Evolutionary conservation across 1,284 basidiomycete species (phyloP).

Genomic region (Sporisorium scitamineum): DNA sequence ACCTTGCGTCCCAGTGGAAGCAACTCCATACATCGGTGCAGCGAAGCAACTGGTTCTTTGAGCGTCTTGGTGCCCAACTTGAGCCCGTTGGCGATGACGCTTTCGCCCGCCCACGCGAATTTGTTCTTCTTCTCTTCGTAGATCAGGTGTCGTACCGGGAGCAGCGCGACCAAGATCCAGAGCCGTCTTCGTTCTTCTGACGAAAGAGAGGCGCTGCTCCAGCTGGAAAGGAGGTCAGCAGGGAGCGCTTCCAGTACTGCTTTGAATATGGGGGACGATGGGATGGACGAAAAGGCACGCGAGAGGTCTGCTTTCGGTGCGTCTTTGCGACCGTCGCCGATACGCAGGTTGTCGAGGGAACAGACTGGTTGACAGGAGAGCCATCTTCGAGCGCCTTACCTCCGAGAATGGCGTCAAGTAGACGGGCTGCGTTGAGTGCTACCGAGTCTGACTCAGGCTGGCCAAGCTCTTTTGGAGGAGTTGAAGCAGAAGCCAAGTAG

Average conservation of each 20-base stretch:
- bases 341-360: conserved; percentile 35
- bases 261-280: conserved; percentile 18
- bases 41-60: conserved; percentile 53
- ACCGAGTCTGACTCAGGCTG: conserved; percentile 22
- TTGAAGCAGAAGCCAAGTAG: neutral
- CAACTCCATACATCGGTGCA: conserved; percentile 40
- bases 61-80: conserved; percentile 61
- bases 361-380: conserved; percentile 18
- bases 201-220: conserved; percentile 27
- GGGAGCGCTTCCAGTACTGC: conserved; percentile 38
- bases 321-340: conserved; percentile 14
- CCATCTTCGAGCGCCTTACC: conserved; percentile 16
- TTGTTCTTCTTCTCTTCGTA: conserved; percentile 61
- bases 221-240: conserved; percentile 24
- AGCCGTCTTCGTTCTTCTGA: conserved; percentile 48
- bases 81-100: conserved; percentile 58
- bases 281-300: conserved; percentile 32
- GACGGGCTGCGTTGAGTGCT: conserved; percentile 44
- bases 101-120: conserved; percentile 56
- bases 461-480: neutral
- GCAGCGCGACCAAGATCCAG: conserved; percentile 51
- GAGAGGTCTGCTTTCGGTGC: conserved; percentile 18
- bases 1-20: conserved; percentile 30
- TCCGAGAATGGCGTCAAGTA: conserved; percentile 41
- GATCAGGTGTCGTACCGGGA: conserved; percentile 44